phyloP scores from a whole-genome alignment of 345 rosid genomes.

The Psidium friedrichsthalianum region DNA sequence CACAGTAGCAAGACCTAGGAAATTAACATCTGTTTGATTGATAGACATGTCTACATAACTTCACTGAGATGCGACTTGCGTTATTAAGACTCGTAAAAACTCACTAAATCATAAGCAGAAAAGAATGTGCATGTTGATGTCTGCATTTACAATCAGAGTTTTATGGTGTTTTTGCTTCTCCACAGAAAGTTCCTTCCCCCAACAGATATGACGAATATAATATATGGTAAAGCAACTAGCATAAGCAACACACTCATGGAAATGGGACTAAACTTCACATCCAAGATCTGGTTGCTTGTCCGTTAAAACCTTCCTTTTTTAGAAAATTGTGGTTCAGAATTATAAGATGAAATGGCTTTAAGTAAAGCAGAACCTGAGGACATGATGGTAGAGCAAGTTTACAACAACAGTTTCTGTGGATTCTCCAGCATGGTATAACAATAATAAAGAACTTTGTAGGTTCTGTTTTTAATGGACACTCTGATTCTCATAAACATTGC shows the following conservation, averaged over 20 bases:
- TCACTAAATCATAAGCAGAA: neutral
- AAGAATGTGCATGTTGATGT: neutral
- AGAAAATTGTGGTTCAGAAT: neutral
- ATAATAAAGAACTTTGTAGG: neutral
- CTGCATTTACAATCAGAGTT: neutral
- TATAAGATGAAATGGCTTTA: neutral
- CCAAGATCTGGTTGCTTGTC: neutral
- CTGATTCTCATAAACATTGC: neutral
- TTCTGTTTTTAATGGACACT: neutral
- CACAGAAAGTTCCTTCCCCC: neutral
- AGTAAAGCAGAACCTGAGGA: neutral
- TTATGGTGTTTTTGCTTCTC: neutral
- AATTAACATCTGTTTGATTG: neutral
- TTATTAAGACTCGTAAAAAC: neutral
- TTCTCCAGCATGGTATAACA: neutral
- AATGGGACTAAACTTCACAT: neutral
- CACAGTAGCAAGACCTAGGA: neutral
- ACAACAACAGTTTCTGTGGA: neutral
- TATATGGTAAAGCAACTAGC: neutral
- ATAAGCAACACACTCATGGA: neutral
- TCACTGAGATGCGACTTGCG: neutral
- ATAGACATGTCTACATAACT: neutral
- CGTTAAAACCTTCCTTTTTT: neutral
- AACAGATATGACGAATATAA: neutral
- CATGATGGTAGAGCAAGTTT: neutral